Evolutionary conservation across 768 basidiomycete genomes (phyloP).

Genomic region (Trametes cubensis): DNA sequence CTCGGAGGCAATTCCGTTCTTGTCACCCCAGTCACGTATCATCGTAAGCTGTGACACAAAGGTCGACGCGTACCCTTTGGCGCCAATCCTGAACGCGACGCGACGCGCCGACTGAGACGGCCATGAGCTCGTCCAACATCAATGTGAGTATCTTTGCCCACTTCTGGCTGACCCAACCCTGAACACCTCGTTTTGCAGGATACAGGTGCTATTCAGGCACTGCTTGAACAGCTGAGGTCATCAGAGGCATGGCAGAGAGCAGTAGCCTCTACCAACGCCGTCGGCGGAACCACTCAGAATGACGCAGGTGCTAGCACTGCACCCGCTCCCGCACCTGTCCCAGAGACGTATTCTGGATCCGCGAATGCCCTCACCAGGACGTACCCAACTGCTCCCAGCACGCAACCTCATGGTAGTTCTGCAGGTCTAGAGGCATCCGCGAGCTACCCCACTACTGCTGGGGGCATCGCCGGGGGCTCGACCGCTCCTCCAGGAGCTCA

Average conservation of each 20-base stretch:
- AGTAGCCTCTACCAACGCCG: slow-evolving; percentile 23
- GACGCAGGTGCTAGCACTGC: neutral
- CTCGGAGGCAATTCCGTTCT: neutral
- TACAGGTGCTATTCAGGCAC: slow-evolving; percentile 62
- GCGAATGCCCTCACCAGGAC: neutral
- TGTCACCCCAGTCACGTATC: slow-evolving; percentile 6
- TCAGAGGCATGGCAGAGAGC: slow-evolving; percentile 73
- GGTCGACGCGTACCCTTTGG: slow-evolving; percentile 4
- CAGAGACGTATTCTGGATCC: neutral
- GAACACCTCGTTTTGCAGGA: slow-evolving; percentile 47
- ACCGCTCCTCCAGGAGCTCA: too few relatives aligned
- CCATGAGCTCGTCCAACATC: slow-evolving; percentile 57
- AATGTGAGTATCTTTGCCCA: slow-evolving; percentile 44
- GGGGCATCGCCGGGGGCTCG: too few relatives aligned
- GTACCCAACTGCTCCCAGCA: neutral
- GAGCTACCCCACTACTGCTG: neutral
- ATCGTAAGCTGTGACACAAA: slow-evolving; percentile 12
- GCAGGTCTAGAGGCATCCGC: neutral
- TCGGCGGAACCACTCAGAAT: neutral
- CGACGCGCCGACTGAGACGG: neutral
- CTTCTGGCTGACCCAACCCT: neutral
- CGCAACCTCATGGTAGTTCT: neutral
- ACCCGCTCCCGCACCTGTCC: neutral
- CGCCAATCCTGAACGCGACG: slow-evolving; percentile 2
- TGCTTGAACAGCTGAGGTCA: slow-evolving; percentile 67